Evolutionary conservation across 805 yeast genomes (phyloP).

Genomic region (Lachancea sp.): DNA sequence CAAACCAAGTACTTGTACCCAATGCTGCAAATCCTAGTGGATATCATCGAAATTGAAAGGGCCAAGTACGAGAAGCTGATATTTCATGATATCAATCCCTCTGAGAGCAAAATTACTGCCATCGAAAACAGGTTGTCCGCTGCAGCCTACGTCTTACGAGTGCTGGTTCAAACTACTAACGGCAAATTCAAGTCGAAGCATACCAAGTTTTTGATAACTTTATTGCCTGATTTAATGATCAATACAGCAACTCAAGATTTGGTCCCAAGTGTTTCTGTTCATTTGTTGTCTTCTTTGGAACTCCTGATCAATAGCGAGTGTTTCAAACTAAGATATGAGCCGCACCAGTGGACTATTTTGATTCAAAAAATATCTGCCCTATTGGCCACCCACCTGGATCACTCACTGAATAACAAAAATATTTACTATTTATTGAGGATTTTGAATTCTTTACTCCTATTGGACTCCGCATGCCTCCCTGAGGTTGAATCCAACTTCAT

Average conservation of each 20-base stretch:
- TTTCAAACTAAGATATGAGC: conserved; percentile 22
- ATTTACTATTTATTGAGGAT: conserved; percentile 25
- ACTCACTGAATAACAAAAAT: conserved; percentile 23
- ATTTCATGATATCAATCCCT: conserved; percentile 3
- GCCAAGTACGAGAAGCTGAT: conserved; percentile 15
- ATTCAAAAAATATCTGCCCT: conserved; percentile 14
- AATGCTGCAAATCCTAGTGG: conserved; percentile 27
- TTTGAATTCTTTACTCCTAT: conserved; percentile 20
- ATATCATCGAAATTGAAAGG: conserved; percentile 35
- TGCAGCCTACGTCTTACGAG: conserved; percentile 24
- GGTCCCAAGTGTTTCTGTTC: conserved; percentile 19
- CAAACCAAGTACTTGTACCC: conserved; percentile 19
- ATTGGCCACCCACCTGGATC: conserved; percentile 13
- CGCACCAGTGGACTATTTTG: conserved; percentile 23
- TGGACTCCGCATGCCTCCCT: conserved; percentile 22
- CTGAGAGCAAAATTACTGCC: conserved; percentile 32
- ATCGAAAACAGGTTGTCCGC: conserved; percentile 23
- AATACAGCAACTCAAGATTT: conserved; percentile 11
- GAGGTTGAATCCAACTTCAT: conserved; percentile 19
- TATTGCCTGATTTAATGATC: conserved; percentile 23
- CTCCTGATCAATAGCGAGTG: conserved; percentile 16
- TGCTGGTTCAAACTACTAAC: conserved; percentile 27
- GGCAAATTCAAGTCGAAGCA: conserved; percentile 25
- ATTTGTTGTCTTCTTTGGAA: conserved; percentile 22
- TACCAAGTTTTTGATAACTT: conserved; percentile 17